phyloP scores from a whole-genome alignment of 176 grass and related monocot genomes.

The Lolium perenne region DNA sequence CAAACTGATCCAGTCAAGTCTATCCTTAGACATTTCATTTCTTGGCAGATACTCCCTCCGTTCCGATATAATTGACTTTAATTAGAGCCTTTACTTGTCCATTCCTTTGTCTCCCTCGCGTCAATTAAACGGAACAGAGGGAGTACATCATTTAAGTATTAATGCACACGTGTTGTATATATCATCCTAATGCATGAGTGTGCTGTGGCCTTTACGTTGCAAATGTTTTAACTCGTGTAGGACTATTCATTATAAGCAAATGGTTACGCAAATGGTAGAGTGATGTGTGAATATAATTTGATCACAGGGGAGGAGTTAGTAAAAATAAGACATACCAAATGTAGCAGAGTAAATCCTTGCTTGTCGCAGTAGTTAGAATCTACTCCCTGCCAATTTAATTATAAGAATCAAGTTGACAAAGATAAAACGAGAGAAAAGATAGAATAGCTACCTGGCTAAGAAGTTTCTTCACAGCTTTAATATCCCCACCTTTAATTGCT shows the following conservation, averaged over 20 bases:
- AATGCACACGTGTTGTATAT: background rate
- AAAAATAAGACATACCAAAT: constrained; percentile 74
- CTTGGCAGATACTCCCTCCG: background rate
- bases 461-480: constrained; percentile 77
- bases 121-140: too few relatives aligned
- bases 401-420: constrained; percentile 43
- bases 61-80: too few relatives aligned
- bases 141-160: background rate
- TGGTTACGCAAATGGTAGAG: background rate
- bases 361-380: constrained; percentile 95
- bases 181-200: background rate
- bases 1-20: background rate
- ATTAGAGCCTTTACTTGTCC: too few relatives aligned
- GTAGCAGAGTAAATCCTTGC: constrained; percentile 90
- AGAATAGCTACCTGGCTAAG: constrained; percentile 71
- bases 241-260: background rate
- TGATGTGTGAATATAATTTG: background rate
- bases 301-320: background rate
- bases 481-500: constrained; percentile 89
- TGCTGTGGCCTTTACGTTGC: background rate
- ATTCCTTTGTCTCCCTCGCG: too few relatives aligned
- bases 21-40: background rate
- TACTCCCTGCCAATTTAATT: constrained; percentile 72
- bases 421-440: constrained; percentile 33
- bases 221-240: constrained; percentile 8